Conservation (phyloP, 1,284 basidiomycete species). For the Gymnopus androsaceus region DNA sequence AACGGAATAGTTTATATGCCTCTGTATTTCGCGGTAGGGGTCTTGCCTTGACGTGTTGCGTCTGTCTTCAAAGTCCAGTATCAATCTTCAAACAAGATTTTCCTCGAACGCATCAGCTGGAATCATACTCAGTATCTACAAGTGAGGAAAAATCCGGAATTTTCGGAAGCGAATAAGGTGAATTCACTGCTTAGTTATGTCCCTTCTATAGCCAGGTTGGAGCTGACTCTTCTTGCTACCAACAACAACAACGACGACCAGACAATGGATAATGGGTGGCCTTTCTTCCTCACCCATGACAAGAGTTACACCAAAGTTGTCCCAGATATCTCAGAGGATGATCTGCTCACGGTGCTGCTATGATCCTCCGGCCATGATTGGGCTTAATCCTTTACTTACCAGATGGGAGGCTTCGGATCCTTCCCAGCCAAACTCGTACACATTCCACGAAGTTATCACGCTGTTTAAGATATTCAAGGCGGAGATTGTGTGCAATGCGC, state of each 20-base stretch:
- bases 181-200: too few species aligned
- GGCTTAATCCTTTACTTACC: constrained; percentile 37
- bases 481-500: constrained; percentile 29
- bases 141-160: too few species aligned
- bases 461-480: constrained; percentile 29
- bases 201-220: too few species aligned
- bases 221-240: not conserved
- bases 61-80: too few species aligned
- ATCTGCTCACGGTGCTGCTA: constrained; percentile 32
- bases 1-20: too few species aligned
- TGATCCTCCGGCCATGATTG: constrained; percentile 33
- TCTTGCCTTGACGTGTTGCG: too few species aligned
- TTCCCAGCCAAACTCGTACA: constrained; percentile 31
- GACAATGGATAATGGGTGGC: constrained; percentile 19
- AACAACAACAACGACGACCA: too few species aligned
- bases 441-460: constrained; percentile 35
- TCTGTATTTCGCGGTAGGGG: too few species aligned
- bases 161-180: too few species aligned
- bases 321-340: constrained; percentile 7
- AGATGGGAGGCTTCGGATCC: constrained; percentile 25
- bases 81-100: too few species aligned
- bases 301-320: constrained; percentile 24
- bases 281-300: constrained; percentile 30
- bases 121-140: too few species aligned
- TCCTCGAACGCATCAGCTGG: too few species aligned